Base-by-base conservation (phyloP, 1,284 basidiomycete species). In the Boletellus dicymbophilus region DNA sequence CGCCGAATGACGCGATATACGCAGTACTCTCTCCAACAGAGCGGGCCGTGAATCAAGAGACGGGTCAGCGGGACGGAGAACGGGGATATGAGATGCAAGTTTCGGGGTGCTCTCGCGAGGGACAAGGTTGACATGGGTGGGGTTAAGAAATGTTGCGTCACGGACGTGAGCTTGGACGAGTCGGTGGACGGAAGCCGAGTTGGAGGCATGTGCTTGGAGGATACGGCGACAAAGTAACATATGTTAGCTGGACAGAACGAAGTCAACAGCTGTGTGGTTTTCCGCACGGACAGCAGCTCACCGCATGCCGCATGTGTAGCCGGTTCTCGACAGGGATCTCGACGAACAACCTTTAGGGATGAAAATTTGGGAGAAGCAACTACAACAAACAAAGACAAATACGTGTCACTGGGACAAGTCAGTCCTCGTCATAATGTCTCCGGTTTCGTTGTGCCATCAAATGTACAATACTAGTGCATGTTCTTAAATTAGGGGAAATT, bases 161-260 rank as follows among this genome's bases (percentile, higher is more conserved):
- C 60, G 68, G 37, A 53, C 61, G 45, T 56, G 56, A 30, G 45
- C 51, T 58, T 58, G 53, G 50, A 57, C 45, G 56, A 61, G 46
- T 54, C 48, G 67, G 55, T 55, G 54, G 30, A 49, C 37, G 27
- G 49, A 51, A 53, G 46, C 45, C 58, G 59, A 49, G 51, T 62
- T 67, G 51, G 62, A 56, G 56, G 67, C 58, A 63, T 68, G 67
- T 62, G 68, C 67, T 71, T 63, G 68, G 55, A 67, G 63, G 54
- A 76, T 65, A 66, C 69, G 74, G 66, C 76, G 79, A 72, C 79
- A 79, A 76, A 76, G 69, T 66, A 72, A 80, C 78, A 81, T 81
- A 79, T 73, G 78, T 80, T 72, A 81, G 68, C 78, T 81, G 51
- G 13, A 48, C 34, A n/a, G n/a, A n/a, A n/a, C n/a, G n/a, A n/a